These are phyloP conservation scores for Russula sp. DNA, from an alignment of 768 basidiomycete species.

Conservation along the genomic window DNA sequence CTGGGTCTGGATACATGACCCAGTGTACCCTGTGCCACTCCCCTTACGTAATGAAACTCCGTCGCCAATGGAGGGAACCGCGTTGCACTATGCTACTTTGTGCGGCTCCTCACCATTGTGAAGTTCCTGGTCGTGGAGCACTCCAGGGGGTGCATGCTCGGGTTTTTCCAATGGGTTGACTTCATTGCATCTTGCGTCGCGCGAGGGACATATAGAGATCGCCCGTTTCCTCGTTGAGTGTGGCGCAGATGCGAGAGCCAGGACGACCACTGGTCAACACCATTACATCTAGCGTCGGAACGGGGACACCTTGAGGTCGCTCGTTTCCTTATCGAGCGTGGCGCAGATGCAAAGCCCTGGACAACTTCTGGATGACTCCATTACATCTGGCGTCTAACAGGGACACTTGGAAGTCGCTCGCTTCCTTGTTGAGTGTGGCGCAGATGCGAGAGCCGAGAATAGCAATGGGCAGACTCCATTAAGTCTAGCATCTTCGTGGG, in stretches of 20 bases:
- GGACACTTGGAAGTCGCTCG: too few relatives aligned
- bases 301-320: neutral
- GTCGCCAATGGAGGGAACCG: neutral
- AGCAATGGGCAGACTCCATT: too few relatives aligned
- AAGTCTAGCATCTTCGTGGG: too few relatives aligned
- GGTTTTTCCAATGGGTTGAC: neutral
- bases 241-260: neutral
- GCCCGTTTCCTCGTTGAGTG: neutral
- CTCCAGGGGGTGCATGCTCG: neutral
- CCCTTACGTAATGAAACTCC: neutral
- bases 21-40: neutral
- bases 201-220: neutral
- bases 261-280: neutral
- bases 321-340: neutral
- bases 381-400: too few relatives aligned
- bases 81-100: neutral
- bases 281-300: neutral
- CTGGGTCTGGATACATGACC: slow-evolving; percentile 5
- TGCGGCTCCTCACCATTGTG: neutral
- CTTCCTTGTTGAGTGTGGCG: too few relatives aligned
- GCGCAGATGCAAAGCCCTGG: too few relatives aligned
- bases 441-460: too few relatives aligned
- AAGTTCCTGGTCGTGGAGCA: neutral
- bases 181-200: neutral
- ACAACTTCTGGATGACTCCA: too few relatives aligned